These are phyloP conservation scores for Skeletonema tropicum DNA, from an alignment of 108 stramenopile genomes.

Conservation along the genomic window DNA sequence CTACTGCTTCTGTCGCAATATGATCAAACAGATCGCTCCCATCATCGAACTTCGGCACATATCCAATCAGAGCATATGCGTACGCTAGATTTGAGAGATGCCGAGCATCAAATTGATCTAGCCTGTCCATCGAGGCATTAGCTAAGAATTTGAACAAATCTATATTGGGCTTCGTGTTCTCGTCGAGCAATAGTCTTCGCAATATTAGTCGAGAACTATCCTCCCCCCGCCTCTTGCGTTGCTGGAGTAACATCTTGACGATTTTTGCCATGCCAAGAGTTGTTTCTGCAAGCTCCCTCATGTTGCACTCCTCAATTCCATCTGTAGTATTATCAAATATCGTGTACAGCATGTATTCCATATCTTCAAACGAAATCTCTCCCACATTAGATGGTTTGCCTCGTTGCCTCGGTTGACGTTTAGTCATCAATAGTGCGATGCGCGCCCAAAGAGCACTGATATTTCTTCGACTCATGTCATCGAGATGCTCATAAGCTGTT, in stretches of 20 bases:
- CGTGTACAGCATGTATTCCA: too few relatives aligned
- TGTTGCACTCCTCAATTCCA: neutral
- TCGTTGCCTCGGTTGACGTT: neutral
- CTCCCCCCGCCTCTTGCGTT: neutral
- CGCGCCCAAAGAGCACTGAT: neutral
- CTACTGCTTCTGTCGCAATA: slow-evolving; percentile 9
- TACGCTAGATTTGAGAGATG: neutral
- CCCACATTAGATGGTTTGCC: neutral
- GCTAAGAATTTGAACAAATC: neutral
- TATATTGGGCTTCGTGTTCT: neutral
- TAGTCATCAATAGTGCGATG: too few relatives aligned
- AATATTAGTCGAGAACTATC: neutral
- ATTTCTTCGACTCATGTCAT: neutral
- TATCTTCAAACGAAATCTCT: too few relatives aligned
- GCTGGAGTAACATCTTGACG: neutral
- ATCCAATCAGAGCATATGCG: too few relatives aligned
- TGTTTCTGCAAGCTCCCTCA: neutral
- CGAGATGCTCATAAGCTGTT: neutral
- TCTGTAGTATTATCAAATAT: neutral
- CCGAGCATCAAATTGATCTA: neutral
- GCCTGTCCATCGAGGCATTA: neutral
- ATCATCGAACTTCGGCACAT: too few relatives aligned
- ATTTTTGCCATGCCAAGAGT: neutral
- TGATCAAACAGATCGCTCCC: slow-evolving; percentile 4
- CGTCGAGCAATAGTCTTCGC: too few relatives aligned